A percentile compares a stretch with the other conserved stretches of the same genome.
Conservation (phyloP, 1,284 basidiomycete genomes). For the Trametes polyzona region DNA sequence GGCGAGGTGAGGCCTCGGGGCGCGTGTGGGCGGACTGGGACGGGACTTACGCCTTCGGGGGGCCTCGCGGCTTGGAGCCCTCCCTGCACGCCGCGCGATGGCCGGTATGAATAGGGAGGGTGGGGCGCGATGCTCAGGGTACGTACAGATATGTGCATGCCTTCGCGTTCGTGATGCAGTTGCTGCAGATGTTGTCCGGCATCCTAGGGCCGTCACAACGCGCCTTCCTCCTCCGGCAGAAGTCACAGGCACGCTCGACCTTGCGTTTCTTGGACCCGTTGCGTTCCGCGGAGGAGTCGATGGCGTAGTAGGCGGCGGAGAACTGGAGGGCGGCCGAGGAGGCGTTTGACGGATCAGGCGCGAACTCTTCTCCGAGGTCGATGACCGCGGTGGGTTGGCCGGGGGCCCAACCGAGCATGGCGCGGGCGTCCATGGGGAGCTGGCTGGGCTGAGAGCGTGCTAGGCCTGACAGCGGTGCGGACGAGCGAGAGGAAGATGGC, state of each 20-base stretch:
- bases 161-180: slow-evolving; percentile 67
- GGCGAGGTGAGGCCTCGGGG: slow-evolving; percentile 11
- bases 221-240: slow-evolving; percentile 68
- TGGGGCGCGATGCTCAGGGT: neutral
- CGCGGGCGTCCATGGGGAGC: slow-evolving; percentile 25
- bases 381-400: slow-evolving; percentile 29
- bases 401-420: slow-evolving; percentile 22
- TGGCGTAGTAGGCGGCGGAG: slow-evolving; percentile 28
- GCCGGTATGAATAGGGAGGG: neutral
- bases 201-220: slow-evolving; percentile 71
- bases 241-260: slow-evolving; percentile 73
- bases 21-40: slow-evolving; percentile 1
- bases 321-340: slow-evolving; percentile 24
- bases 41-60: slow-evolving; percentile 74
- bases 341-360: slow-evolving; percentile 25
- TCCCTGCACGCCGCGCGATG: slow-evolving; percentile 48
- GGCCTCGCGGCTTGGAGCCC: slow-evolving; percentile 79
- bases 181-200: slow-evolving; percentile 67
- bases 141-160: slow-evolving; percentile 76
- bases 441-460: slow-evolving; percentile 3
- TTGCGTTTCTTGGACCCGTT: slow-evolving; percentile 52
- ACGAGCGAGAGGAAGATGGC: slow-evolving; percentile 15
- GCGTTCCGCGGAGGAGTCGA: slow-evolving; percentile 30
- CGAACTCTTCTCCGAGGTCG: slow-evolving; percentile 29
- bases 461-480: neutral